phyloP scores from a whole-genome alignment of 148 eudicot genomes.

The Rheum nobile region DNA sequence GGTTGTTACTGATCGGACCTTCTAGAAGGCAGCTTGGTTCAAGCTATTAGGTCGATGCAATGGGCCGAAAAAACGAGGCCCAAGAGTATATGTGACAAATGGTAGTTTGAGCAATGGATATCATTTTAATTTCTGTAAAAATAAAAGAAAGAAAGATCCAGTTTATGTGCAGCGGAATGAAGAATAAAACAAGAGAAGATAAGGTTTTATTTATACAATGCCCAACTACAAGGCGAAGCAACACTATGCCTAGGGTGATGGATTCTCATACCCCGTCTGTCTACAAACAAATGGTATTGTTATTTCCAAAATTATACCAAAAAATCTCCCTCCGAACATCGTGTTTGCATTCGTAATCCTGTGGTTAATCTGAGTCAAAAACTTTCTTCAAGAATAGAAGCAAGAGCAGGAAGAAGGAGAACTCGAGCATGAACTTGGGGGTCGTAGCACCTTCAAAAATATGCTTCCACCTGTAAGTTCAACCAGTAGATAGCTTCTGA shows the following conservation, averaged over 20 bases:
- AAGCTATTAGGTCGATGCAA: too few species aligned
- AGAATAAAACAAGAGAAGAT: not conserved
- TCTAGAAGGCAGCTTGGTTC: too few species aligned
- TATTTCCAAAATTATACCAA: not conserved
- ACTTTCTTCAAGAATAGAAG: slow-evolving; percentile 48
- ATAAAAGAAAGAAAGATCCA: not conserved
- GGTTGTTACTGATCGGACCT: too few species aligned
- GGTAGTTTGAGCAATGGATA: not conserved
- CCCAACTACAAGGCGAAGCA: not conserved
- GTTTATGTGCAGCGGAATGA: not conserved
- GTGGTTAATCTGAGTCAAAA: slow-evolving; percentile 18
- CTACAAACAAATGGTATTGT: not conserved
- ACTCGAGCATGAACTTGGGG: slow-evolving; percentile 42
- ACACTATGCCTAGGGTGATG: not conserved
- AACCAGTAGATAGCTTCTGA: slow-evolving; percentile 99
- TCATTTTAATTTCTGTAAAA: not conserved
- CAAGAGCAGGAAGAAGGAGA: slow-evolving; percentile 46
- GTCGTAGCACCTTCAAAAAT: slow-evolving; percentile 26
- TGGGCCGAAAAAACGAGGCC: too few species aligned
- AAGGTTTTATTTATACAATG: not conserved
- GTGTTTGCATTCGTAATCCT: not conserved
- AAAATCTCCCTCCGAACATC: slow-evolving; percentile 1
- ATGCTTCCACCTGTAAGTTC: slow-evolving; percentile 98
- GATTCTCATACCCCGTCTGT: not conserved
- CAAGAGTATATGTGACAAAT: not conserved